These are phyloP conservation scores for Halophytophthora polymorphica DNA, from an alignment of 352 stramenopile species.

Conservation along the genomic window DNA sequence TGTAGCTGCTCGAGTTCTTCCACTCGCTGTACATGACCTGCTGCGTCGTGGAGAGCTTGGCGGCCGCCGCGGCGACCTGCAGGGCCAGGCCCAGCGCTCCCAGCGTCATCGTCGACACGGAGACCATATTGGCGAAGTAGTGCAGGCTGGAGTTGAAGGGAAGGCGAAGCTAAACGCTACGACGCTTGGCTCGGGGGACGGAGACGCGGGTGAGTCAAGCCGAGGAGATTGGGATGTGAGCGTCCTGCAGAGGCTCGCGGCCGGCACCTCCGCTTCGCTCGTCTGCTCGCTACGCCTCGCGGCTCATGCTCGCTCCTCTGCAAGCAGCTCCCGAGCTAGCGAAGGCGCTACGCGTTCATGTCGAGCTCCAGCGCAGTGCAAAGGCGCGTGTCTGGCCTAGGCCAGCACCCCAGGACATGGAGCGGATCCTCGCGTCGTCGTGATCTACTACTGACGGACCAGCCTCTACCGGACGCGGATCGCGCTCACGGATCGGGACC, in stretches of 20 bases:
- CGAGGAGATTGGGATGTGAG: slow-evolving; percentile 35
- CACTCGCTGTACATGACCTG: slow-evolving; percentile 30
- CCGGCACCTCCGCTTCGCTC: not conserved
- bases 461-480: too few relatives aligned
- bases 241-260: not conserved
- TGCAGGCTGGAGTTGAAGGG: slow-evolving; percentile 2
- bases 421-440: too few relatives aligned
- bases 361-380: too few relatives aligned
- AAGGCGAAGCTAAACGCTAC: not conserved
- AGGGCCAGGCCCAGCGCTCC: slow-evolving; percentile 16
- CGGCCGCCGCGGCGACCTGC: slow-evolving; percentile 10
- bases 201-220: slow-evolving; percentile 11
- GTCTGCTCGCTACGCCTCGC: not conserved
- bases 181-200: too few relatives aligned
- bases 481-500: too few relatives aligned
- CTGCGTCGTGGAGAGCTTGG: slow-evolving; percentile 5
- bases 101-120: slow-evolving; percentile 18
- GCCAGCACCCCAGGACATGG: too few relatives aligned
- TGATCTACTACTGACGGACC: too few relatives aligned
- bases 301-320: too few relatives aligned
- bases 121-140: slow-evolving; percentile 15
- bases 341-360: too few relatives aligned
- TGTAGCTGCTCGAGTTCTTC: slow-evolving; percentile 39
- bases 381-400: too few relatives aligned
- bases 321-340: too few relatives aligned